phyloP scores from a whole-genome alignment of 768 basidiomycete genomes.

The Butyriboletus loyo region DNA sequence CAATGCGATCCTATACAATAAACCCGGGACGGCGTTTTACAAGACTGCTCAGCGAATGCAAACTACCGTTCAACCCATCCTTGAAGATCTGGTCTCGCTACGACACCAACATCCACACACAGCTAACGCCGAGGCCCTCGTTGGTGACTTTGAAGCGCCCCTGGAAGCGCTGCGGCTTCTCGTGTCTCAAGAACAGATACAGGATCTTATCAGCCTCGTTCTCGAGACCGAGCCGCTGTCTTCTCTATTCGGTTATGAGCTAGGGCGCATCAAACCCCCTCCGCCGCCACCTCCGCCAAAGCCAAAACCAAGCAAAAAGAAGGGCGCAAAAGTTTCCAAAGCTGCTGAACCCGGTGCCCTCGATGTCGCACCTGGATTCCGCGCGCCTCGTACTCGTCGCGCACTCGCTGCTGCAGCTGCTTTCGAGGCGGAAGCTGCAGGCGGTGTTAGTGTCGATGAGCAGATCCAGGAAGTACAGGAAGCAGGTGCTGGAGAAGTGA shows the following conservation, averaged over 20 bases:
- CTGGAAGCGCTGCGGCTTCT: constrained; percentile 55
- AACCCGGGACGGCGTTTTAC: constrained; percentile 65
- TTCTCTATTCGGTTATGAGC: constrained; percentile 66
- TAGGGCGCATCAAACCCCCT: constrained; percentile 59
- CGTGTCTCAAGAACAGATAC: constrained; percentile 48
- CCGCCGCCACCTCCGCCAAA: constrained; percentile 53
- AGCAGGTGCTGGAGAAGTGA: constrained; percentile 8
- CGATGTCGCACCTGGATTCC: constrained; percentile 44
- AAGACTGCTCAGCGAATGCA: constrained; percentile 67
- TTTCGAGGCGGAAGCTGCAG: constrained; percentile 40
- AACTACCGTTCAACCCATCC: constrained; percentile 36
- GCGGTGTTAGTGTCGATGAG: constrained; percentile 10
- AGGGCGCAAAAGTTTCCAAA: constrained; percentile 27
- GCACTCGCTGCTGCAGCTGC: constrained; percentile 41
- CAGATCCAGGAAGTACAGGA: constrained; percentile 4
- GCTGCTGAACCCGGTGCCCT: constrained; percentile 22
- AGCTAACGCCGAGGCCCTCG: constrained; percentile 5
- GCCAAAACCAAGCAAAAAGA: constrained; percentile 42
- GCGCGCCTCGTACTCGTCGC: constrained; percentile 49
- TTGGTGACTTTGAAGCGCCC: constrained; percentile 78
- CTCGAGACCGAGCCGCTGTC: constrained; percentile 57
- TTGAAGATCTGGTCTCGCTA: constrained; percentile 25
- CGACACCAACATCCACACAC: constrained; percentile 14
- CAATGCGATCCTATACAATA: constrained; percentile 89
- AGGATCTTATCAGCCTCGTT: constrained; percentile 51